phyloP scores from a whole-genome alignment of 225 moss, liverwort and hornwort genomes.

The Pleurozium schreberi region DNA sequence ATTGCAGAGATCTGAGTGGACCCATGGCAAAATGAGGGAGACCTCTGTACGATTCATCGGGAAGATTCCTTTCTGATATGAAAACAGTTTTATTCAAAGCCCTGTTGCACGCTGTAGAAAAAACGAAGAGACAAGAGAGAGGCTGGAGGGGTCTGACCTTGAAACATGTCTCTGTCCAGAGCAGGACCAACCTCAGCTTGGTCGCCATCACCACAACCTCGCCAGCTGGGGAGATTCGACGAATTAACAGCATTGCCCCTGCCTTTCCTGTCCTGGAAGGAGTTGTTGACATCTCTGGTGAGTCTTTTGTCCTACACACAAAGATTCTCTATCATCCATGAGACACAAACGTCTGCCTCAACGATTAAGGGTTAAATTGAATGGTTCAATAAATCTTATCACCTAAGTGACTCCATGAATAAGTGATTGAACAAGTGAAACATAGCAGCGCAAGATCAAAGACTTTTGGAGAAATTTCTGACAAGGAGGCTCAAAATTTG shows the following conservation, averaged over 20 bases:
- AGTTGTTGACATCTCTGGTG: slow-evolving; percentile 1
- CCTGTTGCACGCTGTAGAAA: background rate
- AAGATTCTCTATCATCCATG: no score
- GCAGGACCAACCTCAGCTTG: slow-evolving; percentile 18
- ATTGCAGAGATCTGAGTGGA: background rate
- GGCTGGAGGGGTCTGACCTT: background rate
- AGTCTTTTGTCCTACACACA: no score
- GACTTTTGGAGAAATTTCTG: no score
- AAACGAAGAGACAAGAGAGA: background rate
- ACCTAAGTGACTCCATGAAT: no score
- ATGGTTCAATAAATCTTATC: no score
- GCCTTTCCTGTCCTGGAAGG: slow-evolving; percentile 9
- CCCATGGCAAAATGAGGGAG: background rate
- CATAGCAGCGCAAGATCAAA: no score
- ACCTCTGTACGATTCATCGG: background rate
- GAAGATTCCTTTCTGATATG: background rate
- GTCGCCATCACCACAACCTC: slow-evolving; percentile 9
- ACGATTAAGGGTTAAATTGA: no score
- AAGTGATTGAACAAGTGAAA: no score
- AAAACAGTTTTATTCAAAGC: background rate
- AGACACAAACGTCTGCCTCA: no score
- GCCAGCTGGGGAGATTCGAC: slow-evolving; percentile 19
- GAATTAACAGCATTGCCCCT: slow-evolving; percentile 1
- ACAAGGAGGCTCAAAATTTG: no score
- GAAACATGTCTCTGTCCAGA: slow-evolving; percentile 6